Percentiles rank a stretch among this genome's conserved stretches.
Conservation (phyloP, 257 asterid species). For the Scutellaria barbata region DNA sequence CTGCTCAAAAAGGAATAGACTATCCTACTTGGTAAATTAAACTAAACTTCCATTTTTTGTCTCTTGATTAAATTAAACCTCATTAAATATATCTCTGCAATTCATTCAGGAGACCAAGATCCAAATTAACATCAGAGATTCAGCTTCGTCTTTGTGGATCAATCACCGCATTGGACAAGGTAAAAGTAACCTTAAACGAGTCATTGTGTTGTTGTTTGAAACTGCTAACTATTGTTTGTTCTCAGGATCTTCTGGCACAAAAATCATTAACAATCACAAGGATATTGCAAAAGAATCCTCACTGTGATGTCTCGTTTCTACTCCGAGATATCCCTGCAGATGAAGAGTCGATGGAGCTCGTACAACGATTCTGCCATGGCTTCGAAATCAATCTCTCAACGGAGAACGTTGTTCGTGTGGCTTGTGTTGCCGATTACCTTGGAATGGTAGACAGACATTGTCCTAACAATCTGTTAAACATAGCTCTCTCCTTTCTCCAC, state of each 20-base stretch:
- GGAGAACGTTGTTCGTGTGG: constrained; percentile 59
- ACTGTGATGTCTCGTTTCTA: constrained; percentile 48
- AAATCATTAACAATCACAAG: constrained; percentile 65
- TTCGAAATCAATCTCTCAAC: constrained; percentile 51
- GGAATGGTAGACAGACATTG: constrained; percentile 74
- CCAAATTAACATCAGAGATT: constrained; percentile 48
- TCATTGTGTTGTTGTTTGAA: neutral
- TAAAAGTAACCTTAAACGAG: neutral
- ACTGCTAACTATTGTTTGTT: neutral
- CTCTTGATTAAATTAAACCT: neutral
- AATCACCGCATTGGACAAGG: constrained; percentile 56
- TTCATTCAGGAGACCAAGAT: constrained; percentile 52
- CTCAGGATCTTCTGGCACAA: constrained; percentile 61
- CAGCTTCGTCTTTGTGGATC: constrained; percentile 59
- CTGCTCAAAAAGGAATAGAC: constrained; percentile 40
- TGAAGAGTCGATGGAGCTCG: constrained; percentile 66
- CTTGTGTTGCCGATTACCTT: constrained; percentile 67
- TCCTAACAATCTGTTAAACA: constrained; percentile 56
- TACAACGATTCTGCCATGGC: constrained; percentile 86
- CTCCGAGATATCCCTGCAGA: constrained; percentile 65
- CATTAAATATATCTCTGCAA: neutral
- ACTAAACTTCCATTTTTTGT: too few species aligned
- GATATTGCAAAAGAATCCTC: constrained; percentile 47
- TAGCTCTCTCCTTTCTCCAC: constrained; percentile 51
- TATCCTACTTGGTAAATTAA: constrained; percentile 46